Conservation (phyloP, 139 green algal species). For the Desmodesmus armatus region DNA sequence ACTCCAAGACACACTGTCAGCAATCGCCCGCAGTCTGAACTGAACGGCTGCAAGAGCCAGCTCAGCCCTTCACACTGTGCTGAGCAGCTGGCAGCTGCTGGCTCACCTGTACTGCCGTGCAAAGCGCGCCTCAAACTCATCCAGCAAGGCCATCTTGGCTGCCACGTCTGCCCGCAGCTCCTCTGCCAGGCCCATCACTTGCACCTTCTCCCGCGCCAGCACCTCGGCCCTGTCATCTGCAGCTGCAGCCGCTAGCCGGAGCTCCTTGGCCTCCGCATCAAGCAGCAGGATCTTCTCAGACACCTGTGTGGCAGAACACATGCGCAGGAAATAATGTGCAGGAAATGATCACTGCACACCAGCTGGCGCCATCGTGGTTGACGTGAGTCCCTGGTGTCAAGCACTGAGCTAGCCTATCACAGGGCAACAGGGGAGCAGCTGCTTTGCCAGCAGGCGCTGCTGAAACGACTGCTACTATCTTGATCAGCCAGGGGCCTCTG, state of each 20-base stretch:
- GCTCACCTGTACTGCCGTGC: conserved; percentile 64
- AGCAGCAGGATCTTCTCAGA: conserved; percentile 74
- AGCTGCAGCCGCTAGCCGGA: conserved; percentile 43
- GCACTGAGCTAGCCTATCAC: no score
- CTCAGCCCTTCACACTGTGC: background rate
- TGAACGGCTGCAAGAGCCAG: background rate
- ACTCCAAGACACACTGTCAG: background rate
- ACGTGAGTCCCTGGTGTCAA: no score
- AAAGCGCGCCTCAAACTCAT: conserved; percentile 78
- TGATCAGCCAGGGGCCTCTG: no score
- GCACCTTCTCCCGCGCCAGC: conserved; percentile 9
- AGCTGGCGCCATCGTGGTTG: no score
- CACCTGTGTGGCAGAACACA: no score
- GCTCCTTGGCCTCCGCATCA: conserved; percentile 56
- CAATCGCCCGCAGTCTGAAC: background rate
- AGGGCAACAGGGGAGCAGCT: no score
- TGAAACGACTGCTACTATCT: no score
- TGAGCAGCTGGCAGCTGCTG: background rate
- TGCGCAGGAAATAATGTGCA: background rate
- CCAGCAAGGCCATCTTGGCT: conserved; percentile 76
- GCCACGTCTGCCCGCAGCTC: conserved; percentile 61
- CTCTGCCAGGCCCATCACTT: conserved; percentile 36
- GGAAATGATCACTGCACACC: no score
- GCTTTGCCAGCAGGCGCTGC: background rate
- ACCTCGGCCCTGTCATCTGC: conserved; percentile 29